These are phyloP conservation scores for Penicillium malachiteum DNA, from an alignment of 495 filamentous ascomycete species.

Conservation along the genomic window DNA sequence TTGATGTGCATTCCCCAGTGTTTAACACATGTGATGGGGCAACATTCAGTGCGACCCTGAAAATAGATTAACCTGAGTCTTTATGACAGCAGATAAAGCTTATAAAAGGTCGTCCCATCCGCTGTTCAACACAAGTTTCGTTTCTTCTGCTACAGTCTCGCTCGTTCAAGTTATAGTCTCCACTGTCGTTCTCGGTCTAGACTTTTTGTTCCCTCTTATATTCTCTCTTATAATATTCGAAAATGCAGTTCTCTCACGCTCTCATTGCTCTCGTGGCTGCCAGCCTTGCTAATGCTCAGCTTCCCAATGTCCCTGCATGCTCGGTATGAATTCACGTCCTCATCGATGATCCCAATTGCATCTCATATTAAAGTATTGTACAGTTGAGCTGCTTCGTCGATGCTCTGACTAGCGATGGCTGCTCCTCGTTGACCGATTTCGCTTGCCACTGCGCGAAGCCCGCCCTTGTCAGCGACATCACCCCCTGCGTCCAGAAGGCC, in stretches of 20 bases:
- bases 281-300: slow-evolving; percentile 39
- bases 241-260: slow-evolving; percentile 41
- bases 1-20: neutral
- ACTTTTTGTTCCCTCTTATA: slow-evolving; percentile 1
- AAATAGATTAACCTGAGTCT: neutral
- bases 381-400: slow-evolving; percentile 46
- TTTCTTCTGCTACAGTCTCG: slow-evolving; percentile 8
- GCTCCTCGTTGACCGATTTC: slow-evolving; percentile 45
- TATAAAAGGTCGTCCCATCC: slow-evolving; percentile 1
- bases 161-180: slow-evolving; percentile 16
- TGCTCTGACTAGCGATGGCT: slow-evolving; percentile 43
- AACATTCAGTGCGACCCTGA: neutral
- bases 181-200: slow-evolving; percentile 28
- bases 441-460: slow-evolving; percentile 52
- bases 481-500: slow-evolving; percentile 45
- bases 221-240: slow-evolving; percentile 15
- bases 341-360: neutral
- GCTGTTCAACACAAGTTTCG: neutral
- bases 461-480: slow-evolving; percentile 35
- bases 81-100: neutral
- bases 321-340: slow-evolving; percentile 31
- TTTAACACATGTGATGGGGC: neutral
- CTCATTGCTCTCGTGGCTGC: slow-evolving; percentile 37
- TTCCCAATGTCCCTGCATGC: slow-evolving; percentile 43
- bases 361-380: slow-evolving; percentile 4